phyloP scores from a whole-genome alignment of 345 rosid species.

The Populus euphratica region DNA sequence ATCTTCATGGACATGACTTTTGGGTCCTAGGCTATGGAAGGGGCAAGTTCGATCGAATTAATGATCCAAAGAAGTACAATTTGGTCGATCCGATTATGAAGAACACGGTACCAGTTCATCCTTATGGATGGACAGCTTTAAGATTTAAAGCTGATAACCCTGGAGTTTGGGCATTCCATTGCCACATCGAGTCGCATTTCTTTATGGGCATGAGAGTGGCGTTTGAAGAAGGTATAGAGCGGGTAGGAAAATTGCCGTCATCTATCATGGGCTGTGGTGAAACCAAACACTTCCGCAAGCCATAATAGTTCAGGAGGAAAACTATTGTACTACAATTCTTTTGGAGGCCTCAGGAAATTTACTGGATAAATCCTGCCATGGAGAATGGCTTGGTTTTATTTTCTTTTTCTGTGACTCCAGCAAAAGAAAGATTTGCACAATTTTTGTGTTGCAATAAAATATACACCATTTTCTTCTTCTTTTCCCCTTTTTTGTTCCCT shows the following conservation, averaged over 20 bases:
- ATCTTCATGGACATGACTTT: conserved; percentile 81
- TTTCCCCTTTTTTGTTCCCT: not conserved
- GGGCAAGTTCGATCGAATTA: conserved; percentile 49
- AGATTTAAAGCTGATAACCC: conserved; percentile 63
- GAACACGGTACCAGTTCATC: conserved; percentile 72
- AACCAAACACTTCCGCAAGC: conserved; percentile 13
- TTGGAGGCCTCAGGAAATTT: not conserved
- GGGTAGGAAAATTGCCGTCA: conserved; percentile 47
- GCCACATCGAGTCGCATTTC: conserved; percentile 71
- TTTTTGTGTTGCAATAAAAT: not conserved
- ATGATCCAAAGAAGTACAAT: conserved; percentile 48
- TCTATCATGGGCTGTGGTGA: conserved; percentile 62
- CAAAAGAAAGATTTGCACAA: not conserved
- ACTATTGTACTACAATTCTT: not conserved
- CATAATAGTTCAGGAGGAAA: not conserved
- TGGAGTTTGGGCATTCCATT: conserved; percentile 68
- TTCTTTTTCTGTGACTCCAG: not conserved
- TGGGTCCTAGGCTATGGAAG: conserved; percentile 70
- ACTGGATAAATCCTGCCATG: not conserved
- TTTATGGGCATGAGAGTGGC: conserved; percentile 72
- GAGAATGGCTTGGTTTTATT: not conserved
- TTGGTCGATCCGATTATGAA: conserved; percentile 66
- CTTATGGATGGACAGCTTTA: conserved; percentile 72
- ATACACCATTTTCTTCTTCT: no score
- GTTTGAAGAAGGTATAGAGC: conserved; percentile 51